Conservation (phyloP, 2,329 filamentous ascomycete species). For the Coniochaeta ligniaria region DNA sequence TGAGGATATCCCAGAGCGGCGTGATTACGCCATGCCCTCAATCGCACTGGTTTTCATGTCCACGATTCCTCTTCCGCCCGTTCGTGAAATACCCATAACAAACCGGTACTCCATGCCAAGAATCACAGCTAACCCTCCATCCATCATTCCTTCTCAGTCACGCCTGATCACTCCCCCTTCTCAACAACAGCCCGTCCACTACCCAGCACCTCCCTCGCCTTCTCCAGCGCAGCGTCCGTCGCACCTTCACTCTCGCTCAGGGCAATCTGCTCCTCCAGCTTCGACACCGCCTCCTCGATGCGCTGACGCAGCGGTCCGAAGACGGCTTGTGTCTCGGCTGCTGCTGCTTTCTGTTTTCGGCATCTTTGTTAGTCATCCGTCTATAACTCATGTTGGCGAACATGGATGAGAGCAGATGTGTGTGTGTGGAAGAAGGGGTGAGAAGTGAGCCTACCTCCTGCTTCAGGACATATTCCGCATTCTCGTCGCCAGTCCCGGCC, state of each 20-base stretch:
- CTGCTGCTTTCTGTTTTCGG: slow-evolving; percentile 57
- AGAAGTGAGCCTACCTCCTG: slow-evolving; percentile 64
- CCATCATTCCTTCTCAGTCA: background rate
- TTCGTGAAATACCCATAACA: background rate
- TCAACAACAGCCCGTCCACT: slow-evolving; percentile 36
- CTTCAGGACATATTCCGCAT: slow-evolving; percentile 71
- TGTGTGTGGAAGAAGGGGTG: background rate
- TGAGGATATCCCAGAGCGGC: background rate
- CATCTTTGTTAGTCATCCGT: background rate
- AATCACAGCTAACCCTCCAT: background rate
- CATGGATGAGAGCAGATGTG: background rate
- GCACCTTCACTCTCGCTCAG: slow-evolving; percentile 42
- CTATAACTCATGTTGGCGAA: no score
- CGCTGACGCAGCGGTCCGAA: slow-evolving; percentile 66
- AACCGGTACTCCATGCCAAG: background rate
- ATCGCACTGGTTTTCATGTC: no score
- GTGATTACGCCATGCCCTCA: background rate
- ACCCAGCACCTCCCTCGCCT: slow-evolving; percentile 46
- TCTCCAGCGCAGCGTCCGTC: slow-evolving; percentile 41
- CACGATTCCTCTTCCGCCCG: no score
- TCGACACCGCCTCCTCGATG: slow-evolving; percentile 63
- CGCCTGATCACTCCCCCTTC: slow-evolving; percentile 10
- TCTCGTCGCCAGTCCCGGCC: slow-evolving; percentile 54
- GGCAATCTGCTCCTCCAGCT: slow-evolving; percentile 71
- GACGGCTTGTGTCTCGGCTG: slow-evolving; percentile 83